Evolutionary conservation across 2,329 filamentous ascomycete species (phyloP).

Genomic region (Sclerotinia trifoliorum): DNA sequence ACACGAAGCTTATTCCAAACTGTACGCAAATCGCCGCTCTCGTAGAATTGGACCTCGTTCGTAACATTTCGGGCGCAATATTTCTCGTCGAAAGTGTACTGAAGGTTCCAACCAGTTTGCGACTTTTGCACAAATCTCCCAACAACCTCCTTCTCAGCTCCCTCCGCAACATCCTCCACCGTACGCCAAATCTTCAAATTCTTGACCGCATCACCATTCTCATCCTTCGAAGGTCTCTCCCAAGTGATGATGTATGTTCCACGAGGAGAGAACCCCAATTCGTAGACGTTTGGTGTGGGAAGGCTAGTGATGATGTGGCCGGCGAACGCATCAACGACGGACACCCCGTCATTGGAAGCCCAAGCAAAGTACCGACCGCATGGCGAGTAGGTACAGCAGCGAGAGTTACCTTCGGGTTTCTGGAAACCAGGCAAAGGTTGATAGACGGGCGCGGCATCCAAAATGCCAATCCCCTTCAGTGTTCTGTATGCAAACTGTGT

Average conservation of each 20-base stretch:
- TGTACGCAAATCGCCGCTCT: slow-evolving; percentile 78
- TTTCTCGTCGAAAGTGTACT: slow-evolving; percentile 91
- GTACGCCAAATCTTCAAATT: slow-evolving; percentile 97
- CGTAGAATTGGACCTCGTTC: slow-evolving; percentile 97
- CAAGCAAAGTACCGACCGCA: slow-evolving; percentile 96
- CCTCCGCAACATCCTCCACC: slow-evolving; percentile 56
- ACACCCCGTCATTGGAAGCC: slow-evolving; percentile 84
- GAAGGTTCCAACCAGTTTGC: slow-evolving; percentile 93
- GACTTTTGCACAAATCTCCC: slow-evolving; percentile 94
- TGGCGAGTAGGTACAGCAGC: slow-evolving; percentile 92
- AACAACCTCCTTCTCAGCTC: slow-evolving; percentile 68
- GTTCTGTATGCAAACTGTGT: slow-evolving; percentile 97
- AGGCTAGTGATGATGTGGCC: slow-evolving; percentile 75
- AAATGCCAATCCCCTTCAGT: slow-evolving; percentile 91
- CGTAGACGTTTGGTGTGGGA: slow-evolving; percentile 80
- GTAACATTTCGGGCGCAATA: slow-evolving; percentile 91
- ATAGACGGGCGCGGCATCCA: slow-evolving; percentile 89
- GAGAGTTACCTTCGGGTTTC: slow-evolving; percentile 88
- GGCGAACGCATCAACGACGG: slow-evolving; percentile 75
- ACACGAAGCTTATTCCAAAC: slow-evolving; percentile 95
- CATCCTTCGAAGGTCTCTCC: slow-evolving; percentile 91
- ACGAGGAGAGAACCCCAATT: slow-evolving; percentile 88
- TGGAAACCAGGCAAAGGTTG: slow-evolving; percentile 77
- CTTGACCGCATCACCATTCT: slow-evolving; percentile 88
- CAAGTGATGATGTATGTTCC: slow-evolving; percentile 95